Evolutionary conservation across 2,329 filamentous ascomycete genomes (phyloP).

Genomic region (Dactylonectria estremocensis): DNA sequence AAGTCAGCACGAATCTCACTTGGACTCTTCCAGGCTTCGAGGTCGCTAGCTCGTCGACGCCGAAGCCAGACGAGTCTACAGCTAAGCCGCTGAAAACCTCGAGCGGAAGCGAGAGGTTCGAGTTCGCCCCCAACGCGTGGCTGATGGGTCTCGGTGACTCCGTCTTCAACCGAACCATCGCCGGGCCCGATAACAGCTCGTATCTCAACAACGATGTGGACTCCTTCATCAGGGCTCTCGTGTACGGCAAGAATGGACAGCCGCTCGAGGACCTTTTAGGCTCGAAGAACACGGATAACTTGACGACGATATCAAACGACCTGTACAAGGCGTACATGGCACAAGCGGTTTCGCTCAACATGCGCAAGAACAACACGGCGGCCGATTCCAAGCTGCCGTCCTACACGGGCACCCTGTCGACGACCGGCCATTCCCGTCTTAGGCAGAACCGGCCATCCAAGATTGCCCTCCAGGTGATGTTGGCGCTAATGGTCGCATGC

Average conservation of each 20-base stretch:
- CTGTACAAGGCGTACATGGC: conserved; percentile 48
- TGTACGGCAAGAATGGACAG: conserved; percentile 30
- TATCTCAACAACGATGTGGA: conserved; percentile 38
- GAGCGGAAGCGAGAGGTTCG: conserved; percentile 33
- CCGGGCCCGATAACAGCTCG: conserved; percentile 28
- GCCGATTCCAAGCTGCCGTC: conserved; percentile 23
- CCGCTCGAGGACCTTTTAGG: conserved; percentile 35
- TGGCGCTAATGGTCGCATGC: conserved; percentile 49
- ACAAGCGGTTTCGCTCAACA: conserved; percentile 48
- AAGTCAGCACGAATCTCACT: conserved; percentile 41
- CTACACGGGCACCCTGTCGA: conserved; percentile 31
- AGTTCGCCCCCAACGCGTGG: conserved; percentile 42
- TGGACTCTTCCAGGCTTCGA: conserved; percentile 39
- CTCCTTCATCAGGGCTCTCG: conserved; percentile 38
- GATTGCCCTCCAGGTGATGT: conserved; percentile 48
- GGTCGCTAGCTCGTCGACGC: conserved; percentile 27
- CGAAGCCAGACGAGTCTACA: conserved; percentile 33
- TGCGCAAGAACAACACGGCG: conserved; percentile 34
- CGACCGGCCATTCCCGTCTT: conserved; percentile 32
- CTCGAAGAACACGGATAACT: conserved; percentile 31
- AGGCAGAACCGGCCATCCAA: conserved; percentile 48
- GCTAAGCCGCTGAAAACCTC: conserved; percentile 22
- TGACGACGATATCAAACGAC: conserved; percentile 30
- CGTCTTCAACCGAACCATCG: conserved; percentile 36
- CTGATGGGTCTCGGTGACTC: conserved; percentile 35